Percentiles rank a stretch among this genome's conserved stretches.
phyloP scores from a whole-genome alignment of 768 basidiomycete species.

The Agrocybe chaxingu region DNA sequence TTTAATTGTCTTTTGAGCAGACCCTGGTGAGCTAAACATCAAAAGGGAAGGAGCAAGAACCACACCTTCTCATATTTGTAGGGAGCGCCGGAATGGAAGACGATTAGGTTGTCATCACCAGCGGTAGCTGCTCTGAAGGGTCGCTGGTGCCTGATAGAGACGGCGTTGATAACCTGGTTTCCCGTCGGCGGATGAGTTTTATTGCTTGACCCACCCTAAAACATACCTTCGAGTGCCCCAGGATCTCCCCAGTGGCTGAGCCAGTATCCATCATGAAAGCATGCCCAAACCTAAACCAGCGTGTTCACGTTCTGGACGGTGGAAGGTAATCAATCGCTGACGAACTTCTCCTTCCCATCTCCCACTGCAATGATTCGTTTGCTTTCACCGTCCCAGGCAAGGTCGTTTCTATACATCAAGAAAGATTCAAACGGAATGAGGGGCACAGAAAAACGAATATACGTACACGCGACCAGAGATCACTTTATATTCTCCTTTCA shows the following conservation, averaged over 20 bases:
- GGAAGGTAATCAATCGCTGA: background rate
- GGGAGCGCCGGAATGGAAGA: slow-evolving; percentile 84
- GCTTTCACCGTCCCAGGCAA: slow-evolving; percentile 95
- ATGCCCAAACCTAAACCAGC: slow-evolving; percentile 61
- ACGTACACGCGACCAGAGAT: slow-evolving; percentile 72
- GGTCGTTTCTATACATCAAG: slow-evolving; percentile 65
- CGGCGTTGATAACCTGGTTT: slow-evolving; percentile 78
- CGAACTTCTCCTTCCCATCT: slow-evolving; percentile 85
- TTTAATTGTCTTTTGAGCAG: slow-evolving; percentile 59
- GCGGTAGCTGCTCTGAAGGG: slow-evolving; percentile 91
- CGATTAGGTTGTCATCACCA: slow-evolving; percentile 76
- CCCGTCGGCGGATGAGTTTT: background rate
- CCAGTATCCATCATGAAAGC: slow-evolving; percentile 85
- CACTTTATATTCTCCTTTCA: slow-evolving; percentile 81
- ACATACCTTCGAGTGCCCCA: slow-evolving; percentile 81
- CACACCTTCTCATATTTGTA: slow-evolving; percentile 85
- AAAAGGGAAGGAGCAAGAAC: background rate
- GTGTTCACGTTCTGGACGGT: background rate
- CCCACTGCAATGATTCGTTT: slow-evolving; percentile 96
- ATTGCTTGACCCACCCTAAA: background rate
- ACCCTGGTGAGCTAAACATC: background rate
- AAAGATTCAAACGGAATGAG: background rate
- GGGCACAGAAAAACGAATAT: background rate
- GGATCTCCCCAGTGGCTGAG: slow-evolving; percentile 82
- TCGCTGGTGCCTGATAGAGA: slow-evolving; percentile 82